Conservation (phyloP, 805 yeast genomes). For the Starmerella bacillaris region DNA sequence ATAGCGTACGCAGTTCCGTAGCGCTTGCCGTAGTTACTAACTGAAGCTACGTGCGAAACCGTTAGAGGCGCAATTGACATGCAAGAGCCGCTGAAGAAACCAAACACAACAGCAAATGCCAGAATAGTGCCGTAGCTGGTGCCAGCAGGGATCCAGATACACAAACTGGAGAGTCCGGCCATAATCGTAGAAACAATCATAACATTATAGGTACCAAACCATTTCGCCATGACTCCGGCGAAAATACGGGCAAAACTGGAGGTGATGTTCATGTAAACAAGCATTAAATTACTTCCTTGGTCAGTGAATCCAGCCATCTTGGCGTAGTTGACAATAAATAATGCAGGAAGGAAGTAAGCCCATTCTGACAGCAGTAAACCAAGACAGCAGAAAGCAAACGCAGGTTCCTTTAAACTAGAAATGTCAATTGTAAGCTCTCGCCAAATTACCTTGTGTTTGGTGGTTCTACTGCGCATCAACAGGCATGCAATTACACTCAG, state of each 20-base stretch:
- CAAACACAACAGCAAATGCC: slow-evolving; percentile 29
- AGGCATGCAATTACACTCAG: slow-evolving; percentile 21
- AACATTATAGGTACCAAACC: slow-evolving; percentile 37
- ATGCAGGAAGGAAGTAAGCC: slow-evolving; percentile 32
- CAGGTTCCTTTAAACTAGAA: slow-evolving; percentile 16
- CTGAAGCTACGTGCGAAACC: slow-evolving; percentile 40
- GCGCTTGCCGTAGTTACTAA: slow-evolving; percentile 44
- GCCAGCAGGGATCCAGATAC: slow-evolving; percentile 44
- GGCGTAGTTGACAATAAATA: slow-evolving; percentile 42
- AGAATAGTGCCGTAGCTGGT: slow-evolving; percentile 29
- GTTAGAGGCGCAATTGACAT: slow-evolving; percentile 51
- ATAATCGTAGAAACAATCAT: slow-evolving; percentile 31
- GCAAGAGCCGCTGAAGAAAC: slow-evolving; percentile 36
- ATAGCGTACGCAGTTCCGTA: slow-evolving; percentile 46
- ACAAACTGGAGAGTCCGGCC: slow-evolving; percentile 30
- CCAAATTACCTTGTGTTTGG: slow-evolving; percentile 2
- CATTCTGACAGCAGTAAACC: slow-evolving; percentile 29
- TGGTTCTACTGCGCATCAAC: slow-evolving; percentile 24
- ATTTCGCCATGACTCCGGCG: slow-evolving; percentile 39
- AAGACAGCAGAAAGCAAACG: slow-evolving; percentile 16
- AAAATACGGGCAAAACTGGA: slow-evolving; percentile 39
- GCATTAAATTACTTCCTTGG: slow-evolving; percentile 22
- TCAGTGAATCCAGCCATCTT: slow-evolving; percentile 28
- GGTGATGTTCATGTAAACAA: slow-evolving; percentile 31
- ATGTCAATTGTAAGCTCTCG: slow-evolving; percentile 18